Conservation (phyloP, 2,329 filamentous ascomycete species). For the Cadophora sp. region DNA sequence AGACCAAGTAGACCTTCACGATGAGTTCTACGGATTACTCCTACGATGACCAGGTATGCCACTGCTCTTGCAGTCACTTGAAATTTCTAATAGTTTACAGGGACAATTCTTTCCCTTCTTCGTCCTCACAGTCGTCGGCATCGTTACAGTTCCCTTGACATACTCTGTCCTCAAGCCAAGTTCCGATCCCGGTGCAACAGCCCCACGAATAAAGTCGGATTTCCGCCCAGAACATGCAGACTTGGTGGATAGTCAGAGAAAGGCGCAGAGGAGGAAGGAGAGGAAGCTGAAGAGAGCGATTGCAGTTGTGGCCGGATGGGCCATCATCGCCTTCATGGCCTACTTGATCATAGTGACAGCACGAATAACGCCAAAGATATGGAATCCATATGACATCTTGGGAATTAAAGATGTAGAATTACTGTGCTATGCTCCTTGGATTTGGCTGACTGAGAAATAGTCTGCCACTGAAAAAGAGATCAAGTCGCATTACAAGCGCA, state of each 20-base stretch:
- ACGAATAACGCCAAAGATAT: slow-evolving; percentile 75
- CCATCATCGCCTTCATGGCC: slow-evolving; percentile 85
- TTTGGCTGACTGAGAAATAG: slow-evolving; percentile 51
- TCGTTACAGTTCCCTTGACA: slow-evolving; percentile 89
- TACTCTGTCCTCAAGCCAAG: slow-evolving; percentile 85
- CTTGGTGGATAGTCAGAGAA: slow-evolving; percentile 81
- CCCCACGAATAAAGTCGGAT: slow-evolving; percentile 80
- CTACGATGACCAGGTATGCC: slow-evolving; percentile 86
- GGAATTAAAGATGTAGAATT: slow-evolving; percentile 77
- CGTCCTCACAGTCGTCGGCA: slow-evolving; percentile 85
- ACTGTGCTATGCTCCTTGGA: background rate
- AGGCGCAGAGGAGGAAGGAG: slow-evolving; percentile 88
- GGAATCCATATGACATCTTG: slow-evolving; percentile 97
- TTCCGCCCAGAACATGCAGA: slow-evolving; percentile 85
- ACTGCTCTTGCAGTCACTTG: background rate
- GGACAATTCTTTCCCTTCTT: slow-evolving; percentile 99
- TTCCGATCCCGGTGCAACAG: slow-evolving; percentile 78
- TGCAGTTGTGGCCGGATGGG: slow-evolving; percentile 79
- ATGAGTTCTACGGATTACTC: slow-evolving; percentile 77
- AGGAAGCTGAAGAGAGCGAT: slow-evolving; percentile 85
- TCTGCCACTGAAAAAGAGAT: slow-evolving; percentile 88
- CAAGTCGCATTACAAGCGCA: slow-evolving; percentile 86
- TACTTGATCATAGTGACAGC: slow-evolving; percentile 88
- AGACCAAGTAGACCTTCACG: slow-evolving; percentile 38
- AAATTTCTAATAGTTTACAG: slow-evolving; percentile 50